These are phyloP conservation scores for Pythium sukuiense DNA, from an alignment of 352 stramenopile genomes.

Conservation along the genomic window DNA sequence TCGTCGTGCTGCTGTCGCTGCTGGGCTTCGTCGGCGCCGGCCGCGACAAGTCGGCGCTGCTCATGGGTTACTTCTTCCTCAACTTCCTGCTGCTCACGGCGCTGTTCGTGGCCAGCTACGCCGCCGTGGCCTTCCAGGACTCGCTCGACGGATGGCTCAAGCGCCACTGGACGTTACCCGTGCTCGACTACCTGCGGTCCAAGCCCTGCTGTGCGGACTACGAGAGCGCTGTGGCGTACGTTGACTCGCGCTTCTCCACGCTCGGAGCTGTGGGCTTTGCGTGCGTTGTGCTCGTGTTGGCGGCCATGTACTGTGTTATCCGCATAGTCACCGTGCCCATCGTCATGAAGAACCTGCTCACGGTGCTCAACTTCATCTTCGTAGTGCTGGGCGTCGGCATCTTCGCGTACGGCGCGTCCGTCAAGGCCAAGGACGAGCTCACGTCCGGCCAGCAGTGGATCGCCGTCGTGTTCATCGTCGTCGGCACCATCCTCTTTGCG, in stretches of 20 bases:
- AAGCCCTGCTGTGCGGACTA: conserved; percentile 61
- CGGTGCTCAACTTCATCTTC: conserved; percentile 75
- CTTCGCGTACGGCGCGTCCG: conserved; percentile 53
- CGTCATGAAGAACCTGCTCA: conserved; percentile 84
- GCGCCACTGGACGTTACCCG: conserved; percentile 57
- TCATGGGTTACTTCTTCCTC: conserved; percentile 78
- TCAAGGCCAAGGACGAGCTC: conserved; percentile 65
- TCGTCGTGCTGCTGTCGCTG: conserved; percentile 51
- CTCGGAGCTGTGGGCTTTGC: conserved; percentile 50
- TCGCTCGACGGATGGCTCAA: conserved; percentile 73
- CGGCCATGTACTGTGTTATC: conserved; percentile 75
- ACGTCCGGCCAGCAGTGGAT: conserved; percentile 77
- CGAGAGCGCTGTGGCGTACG: conserved; percentile 44
- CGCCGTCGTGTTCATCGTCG: conserved; percentile 69
- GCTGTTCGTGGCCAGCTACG: conserved; percentile 64
- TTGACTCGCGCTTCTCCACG: conserved; percentile 46
- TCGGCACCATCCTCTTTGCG: conserved; percentile 64
- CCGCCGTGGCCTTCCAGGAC: conserved; percentile 66
- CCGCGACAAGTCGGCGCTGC: conserved; percentile 59
- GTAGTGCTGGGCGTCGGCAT: conserved; percentile 53
- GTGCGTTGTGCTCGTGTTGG: conserved; percentile 50
- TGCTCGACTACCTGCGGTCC: conserved; percentile 46
- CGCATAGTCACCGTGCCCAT: conserved; percentile 86
- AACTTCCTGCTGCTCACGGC: conserved; percentile 65
- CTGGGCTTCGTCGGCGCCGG: conserved; percentile 66